phyloP scores from a whole-genome alignment of 108 stramenopile genomes.

The Mediolabrus comicus region DNA sequence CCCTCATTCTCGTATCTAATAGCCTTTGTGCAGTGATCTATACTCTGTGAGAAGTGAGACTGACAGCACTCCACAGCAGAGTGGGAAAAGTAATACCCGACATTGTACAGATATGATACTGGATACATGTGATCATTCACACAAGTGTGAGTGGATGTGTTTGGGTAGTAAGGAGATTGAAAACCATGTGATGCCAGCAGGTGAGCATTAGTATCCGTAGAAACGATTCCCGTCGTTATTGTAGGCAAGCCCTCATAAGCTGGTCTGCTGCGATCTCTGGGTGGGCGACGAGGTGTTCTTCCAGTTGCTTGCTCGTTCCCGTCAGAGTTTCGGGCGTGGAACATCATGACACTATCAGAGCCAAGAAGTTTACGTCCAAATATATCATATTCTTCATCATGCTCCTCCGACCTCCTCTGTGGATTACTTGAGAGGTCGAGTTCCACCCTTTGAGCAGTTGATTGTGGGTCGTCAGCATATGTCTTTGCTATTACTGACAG shows the following conservation, averaged over 20 bases:
- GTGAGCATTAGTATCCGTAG: background rate
- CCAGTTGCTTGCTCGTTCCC: background rate
- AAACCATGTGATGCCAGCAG: background rate
- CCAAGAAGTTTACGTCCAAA: background rate
- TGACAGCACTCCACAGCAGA: constrained; percentile 30
- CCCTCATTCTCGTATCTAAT: background rate
- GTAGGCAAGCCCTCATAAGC: background rate
- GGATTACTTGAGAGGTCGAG: background rate
- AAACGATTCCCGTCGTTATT: background rate
- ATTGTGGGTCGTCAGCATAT: background rate
- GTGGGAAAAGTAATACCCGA: constrained; percentile 30
- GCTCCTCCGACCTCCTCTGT: background rate
- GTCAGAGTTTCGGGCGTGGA: background rate
- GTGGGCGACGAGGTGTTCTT: background rate
- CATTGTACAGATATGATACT: constrained; percentile 32
- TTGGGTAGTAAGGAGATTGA: constrained; percentile 32
- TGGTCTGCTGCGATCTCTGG: background rate
- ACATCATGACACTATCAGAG: background rate
- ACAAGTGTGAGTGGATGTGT: constrained; percentile 17
- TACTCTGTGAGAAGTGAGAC: constrained; percentile 18
- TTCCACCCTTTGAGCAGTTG: background rate
- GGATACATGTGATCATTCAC: constrained; percentile 29
- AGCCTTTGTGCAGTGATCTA: background rate
- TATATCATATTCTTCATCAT: background rate
- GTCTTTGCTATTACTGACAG: background rate